phyloP scores from a whole-genome alignment of 805 yeast genomes.

The Candida sakaeoensis region DNA sequence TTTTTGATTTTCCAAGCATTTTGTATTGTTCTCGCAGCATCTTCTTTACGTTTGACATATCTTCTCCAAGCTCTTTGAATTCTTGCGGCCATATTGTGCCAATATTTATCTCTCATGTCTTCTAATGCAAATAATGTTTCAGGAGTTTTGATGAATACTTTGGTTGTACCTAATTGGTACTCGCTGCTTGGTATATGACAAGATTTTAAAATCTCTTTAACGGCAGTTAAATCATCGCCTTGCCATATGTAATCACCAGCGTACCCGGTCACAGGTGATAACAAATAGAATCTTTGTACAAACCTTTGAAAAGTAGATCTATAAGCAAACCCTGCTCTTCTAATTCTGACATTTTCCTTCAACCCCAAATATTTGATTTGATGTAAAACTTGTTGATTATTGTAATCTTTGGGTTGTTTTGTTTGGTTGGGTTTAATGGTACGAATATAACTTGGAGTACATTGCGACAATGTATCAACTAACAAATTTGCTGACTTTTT shows the following conservation, averaged over 20 bases:
- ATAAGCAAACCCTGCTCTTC: conserved; percentile 98
- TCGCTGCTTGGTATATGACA: conserved; percentile 73
- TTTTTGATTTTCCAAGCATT: conserved; percentile 75
- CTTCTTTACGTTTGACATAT: conserved; percentile 73
- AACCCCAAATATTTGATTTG: conserved; percentile 94
- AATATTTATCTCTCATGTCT: conserved; percentile 92
- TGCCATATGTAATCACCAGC: conserved; percentile 70
- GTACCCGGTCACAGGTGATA: conserved; percentile 87
- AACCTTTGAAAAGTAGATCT: conserved; percentile 95
- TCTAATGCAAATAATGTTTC: conserved; percentile 94
- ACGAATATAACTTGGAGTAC: conserved; percentile 95
- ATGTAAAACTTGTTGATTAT: conserved; percentile 84
- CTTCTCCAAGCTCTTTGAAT: conserved; percentile 97
- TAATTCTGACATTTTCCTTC: conserved; percentile 93
- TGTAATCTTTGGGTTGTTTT: conserved; percentile 86
- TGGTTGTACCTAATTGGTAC: conserved; percentile 87
- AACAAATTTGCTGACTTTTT: conserved; percentile 85
- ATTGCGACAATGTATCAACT: conserved; percentile 82
- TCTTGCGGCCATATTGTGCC: conserved; percentile 98
- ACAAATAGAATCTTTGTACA: conserved; percentile 86
- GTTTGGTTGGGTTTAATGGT: conserved; percentile 97
- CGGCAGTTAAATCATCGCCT: conserved; percentile 53
- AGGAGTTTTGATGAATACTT: conserved; percentile 93
- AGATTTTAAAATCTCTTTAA: conserved; percentile 45
- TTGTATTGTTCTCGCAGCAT: conserved; percentile 80